phyloP scores from a whole-genome alignment of 2,329 filamentous ascomycete genomes.

The Akanthomyces lecanii region DNA sequence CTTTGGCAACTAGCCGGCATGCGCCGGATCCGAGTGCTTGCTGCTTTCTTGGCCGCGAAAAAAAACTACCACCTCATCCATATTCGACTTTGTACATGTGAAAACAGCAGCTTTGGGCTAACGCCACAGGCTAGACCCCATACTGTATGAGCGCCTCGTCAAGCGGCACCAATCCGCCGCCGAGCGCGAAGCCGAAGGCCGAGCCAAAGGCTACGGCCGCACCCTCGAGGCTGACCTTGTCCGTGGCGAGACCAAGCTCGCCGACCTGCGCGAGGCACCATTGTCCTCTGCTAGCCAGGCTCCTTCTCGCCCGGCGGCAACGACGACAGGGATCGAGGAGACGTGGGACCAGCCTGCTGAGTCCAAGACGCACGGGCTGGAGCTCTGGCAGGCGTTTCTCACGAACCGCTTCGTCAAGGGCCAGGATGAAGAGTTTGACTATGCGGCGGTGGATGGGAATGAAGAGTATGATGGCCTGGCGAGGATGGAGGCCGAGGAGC shows the following conservation, averaged over 20 bases:
- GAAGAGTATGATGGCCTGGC: conserved; percentile 64
- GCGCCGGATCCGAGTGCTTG: too few relatives aligned
- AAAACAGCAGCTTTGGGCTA: neutral
- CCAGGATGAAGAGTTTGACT: conserved; percentile 75
- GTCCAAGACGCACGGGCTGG: conserved; percentile 59
- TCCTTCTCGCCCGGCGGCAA: conserved; percentile 45
- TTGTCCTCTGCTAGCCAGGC: conserved; percentile 22
- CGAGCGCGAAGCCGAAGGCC: conserved; percentile 71
- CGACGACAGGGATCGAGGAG: conserved; percentile 13
- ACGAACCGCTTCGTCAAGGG: conserved; percentile 70
- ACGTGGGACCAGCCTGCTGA: conserved; percentile 28
- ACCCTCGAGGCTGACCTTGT: conserved; percentile 73
- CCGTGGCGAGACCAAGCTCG: conserved; percentile 72
- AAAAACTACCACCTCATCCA: neutral
- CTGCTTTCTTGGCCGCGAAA: too few relatives aligned
- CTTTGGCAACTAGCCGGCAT: too few relatives aligned
- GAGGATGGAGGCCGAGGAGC: conserved; percentile 63
- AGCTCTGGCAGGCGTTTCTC: conserved; percentile 69
- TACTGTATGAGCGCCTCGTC: conserved; percentile 77
- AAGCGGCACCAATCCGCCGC: conserved; percentile 68
- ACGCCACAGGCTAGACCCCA: conserved; percentile 52
- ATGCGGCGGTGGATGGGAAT: conserved; percentile 63
- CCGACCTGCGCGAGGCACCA: conserved; percentile 33
- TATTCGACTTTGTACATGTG: neutral
- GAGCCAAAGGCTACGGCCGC: conserved; percentile 71